A percentile compares a stretch with the other conserved stretches of the same genome.
Conservation (phyloP, 495 filamentous ascomycete species). For the Rusavskia elegans region DNA sequence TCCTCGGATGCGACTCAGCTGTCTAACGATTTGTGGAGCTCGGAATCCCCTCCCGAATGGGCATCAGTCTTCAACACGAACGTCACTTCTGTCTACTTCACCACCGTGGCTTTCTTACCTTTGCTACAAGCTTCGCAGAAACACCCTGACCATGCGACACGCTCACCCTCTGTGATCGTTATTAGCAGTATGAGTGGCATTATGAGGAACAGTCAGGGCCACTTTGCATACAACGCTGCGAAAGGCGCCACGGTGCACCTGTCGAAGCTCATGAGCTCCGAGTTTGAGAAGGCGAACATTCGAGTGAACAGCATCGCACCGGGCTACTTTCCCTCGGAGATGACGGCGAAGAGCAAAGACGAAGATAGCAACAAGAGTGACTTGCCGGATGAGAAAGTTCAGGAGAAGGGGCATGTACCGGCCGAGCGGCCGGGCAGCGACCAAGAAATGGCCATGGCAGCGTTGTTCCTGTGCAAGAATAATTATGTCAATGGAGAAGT, state of each 20-base stretch:
- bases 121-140: conserved; percentile 25
- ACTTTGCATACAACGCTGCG: background rate
- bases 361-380: conserved; percentile 27
- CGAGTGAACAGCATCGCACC: conserved; percentile 33
- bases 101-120: conserved; percentile 35
- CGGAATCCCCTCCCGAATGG: conserved; percentile 21
- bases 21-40: background rate
- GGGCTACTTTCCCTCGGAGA: conserved; percentile 43
- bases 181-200: conserved; percentile 32
- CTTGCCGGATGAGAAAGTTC: conserved; percentile 4
- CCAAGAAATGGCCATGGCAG: conserved; percentile 35
- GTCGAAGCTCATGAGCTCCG: conserved; percentile 24
- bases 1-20: background rate
- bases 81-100: conserved; percentile 33
- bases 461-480: conserved; percentile 37
- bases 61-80: conserved; percentile 34
- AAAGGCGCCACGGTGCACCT: conserved; percentile 11
- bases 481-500: conserved; percentile 46
- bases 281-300: conserved; percentile 27
- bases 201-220: conserved; percentile 24
- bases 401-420: background rate
- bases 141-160: conserved; percentile 16
- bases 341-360: conserved; percentile 38
- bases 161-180: conserved; percentile 27
- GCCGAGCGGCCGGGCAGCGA: conserved; percentile 27